phyloP scores from a whole-genome alignment of 2,329 filamentous ascomycete species.

The Thelonectria rubi region DNA sequence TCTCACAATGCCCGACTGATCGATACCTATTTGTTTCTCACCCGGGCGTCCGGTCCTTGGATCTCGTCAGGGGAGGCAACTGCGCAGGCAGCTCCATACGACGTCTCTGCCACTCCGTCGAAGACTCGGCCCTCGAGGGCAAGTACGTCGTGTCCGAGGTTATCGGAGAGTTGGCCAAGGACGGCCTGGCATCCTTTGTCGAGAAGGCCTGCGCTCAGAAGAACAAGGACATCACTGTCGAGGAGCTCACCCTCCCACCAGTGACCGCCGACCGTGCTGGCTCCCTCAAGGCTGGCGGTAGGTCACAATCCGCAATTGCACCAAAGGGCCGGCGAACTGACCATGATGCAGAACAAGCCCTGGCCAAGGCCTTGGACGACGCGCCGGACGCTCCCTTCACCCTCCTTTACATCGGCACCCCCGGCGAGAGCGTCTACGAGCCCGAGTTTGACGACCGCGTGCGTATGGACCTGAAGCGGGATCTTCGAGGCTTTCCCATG shows the following conservation, averaged over 20 bases:
- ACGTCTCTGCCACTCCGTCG: slow-evolving; percentile 58
- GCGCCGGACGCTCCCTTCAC: slow-evolving; percentile 67
- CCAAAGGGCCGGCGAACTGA: not conserved
- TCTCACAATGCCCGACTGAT: slow-evolving; percentile 75
- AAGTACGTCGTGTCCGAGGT: slow-evolving; percentile 66
- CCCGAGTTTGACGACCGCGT: slow-evolving; percentile 68
- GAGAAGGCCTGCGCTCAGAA: slow-evolving; percentile 55
- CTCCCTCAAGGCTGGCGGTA: slow-evolving; percentile 60
- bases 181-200: slow-evolving; percentile 56
- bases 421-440: slow-evolving; percentile 67
- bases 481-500: slow-evolving; percentile 44
- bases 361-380: slow-evolving; percentile 59
- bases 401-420: slow-evolving; percentile 77
- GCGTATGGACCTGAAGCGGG: slow-evolving; percentile 79
- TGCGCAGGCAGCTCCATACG: slow-evolving; percentile 60
- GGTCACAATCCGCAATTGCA: slow-evolving; percentile 22
- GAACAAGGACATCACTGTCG: slow-evolving; percentile 50
- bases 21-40: slow-evolving; percentile 83
- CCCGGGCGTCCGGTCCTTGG: slow-evolving; percentile 74
- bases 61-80: slow-evolving; percentile 65
- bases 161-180: slow-evolving; percentile 57
- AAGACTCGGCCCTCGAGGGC: slow-evolving; percentile 47
- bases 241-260: slow-evolving; percentile 53
- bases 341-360: slow-evolving; percentile 55
- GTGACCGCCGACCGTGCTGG: slow-evolving; percentile 55